phyloP scores from a whole-genome alignment of 139 green algal species.

The Picochlorum sp. region DNA sequence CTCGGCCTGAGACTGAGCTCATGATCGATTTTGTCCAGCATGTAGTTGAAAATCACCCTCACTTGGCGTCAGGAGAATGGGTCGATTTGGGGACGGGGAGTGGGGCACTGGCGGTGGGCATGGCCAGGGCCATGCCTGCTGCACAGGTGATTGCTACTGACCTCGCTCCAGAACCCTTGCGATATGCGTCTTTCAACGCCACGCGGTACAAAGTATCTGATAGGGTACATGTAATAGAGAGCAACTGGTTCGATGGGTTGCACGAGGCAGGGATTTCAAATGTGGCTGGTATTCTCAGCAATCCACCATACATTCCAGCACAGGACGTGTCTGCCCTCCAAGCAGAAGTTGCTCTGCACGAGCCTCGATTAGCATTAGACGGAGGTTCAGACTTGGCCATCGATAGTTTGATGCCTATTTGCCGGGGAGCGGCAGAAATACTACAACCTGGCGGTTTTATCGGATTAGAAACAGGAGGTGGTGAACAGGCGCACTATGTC shows the following conservation, averaged over 20 bases:
- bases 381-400: constrained; percentile 60
- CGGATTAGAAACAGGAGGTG: constrained; percentile 62
- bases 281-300: constrained; percentile 77
- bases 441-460: constrained; percentile 56
- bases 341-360: constrained; percentile 49
- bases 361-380: constrained; percentile 72
- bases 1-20: constrained; percentile 85
- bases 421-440: constrained; percentile 26
- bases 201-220: constrained; percentile 11
- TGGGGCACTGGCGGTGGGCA: constrained; percentile 69
- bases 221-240: constrained; percentile 35
- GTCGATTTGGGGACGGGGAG: constrained; percentile 85
- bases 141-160: constrained; percentile 58
- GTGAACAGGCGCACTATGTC: constrained; percentile 43
- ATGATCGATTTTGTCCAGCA: constrained; percentile 60
- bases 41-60: constrained; percentile 18
- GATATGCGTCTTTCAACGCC: constrained; percentile 52
- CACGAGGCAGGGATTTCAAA: constrained; percentile 15
- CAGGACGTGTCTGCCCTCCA: constrained; percentile 52
- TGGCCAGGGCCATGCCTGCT: constrained; percentile 47
- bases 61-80: constrained; percentile 48
- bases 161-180: constrained; percentile 34
- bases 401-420: constrained; percentile 47
- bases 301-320: constrained; percentile 86
- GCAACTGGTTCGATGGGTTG: constrained; percentile 69